phyloP scores from a whole-genome alignment of 208 protist species.

The Vickermania spadyakhi region DNA sequence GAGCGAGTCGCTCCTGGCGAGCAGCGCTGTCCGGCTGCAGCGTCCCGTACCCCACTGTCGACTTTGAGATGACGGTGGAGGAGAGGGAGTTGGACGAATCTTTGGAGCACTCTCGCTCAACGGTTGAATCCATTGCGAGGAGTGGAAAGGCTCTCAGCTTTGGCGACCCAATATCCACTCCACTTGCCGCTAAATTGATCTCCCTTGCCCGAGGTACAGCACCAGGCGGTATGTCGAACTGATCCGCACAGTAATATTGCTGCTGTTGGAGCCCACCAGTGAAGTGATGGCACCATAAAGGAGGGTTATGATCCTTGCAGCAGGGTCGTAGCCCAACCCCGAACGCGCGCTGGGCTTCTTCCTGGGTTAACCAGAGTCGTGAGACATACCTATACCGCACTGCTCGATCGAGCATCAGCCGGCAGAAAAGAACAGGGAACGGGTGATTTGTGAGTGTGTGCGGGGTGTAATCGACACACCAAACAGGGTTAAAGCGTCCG shows the following conservation, averaged over 20 bases:
- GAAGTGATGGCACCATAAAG: conserved; percentile 33
- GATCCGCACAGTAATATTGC: conserved; percentile 71
- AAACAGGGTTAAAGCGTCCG: conserved; percentile 61
- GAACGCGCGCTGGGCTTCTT: conserved; percentile 35
- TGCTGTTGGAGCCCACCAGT: conserved; percentile 21
- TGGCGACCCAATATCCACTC: neutral
- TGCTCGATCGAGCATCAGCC: conserved; percentile 49
- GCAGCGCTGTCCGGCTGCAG: no score
- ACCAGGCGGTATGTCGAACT: conserved; percentile 26
- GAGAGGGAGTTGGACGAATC: neutral
- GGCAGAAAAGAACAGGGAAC: conserved; percentile 22
- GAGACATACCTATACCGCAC: conserved; percentile 71
- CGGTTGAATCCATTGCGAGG: neutral
- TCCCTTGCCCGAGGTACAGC: neutral
- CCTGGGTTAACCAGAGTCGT: conserved; percentile 49
- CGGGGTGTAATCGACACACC: conserved; percentile 46
- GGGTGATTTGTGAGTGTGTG: conserved; percentile 33
- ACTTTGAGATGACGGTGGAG: neutral
- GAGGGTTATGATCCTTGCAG: conserved; percentile 26
- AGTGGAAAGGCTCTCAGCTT: neutral
- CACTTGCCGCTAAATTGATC: neutral
- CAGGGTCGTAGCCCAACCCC: conserved; percentile 22
- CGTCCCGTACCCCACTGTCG: neutral
- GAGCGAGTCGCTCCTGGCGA: neutral
- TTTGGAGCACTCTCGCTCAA: neutral